These are phyloP conservation scores for Conoideocrella luteorostrata DNA, from an alignment of 2,329 filamentous ascomycete species.

Conservation along the genomic window DNA sequence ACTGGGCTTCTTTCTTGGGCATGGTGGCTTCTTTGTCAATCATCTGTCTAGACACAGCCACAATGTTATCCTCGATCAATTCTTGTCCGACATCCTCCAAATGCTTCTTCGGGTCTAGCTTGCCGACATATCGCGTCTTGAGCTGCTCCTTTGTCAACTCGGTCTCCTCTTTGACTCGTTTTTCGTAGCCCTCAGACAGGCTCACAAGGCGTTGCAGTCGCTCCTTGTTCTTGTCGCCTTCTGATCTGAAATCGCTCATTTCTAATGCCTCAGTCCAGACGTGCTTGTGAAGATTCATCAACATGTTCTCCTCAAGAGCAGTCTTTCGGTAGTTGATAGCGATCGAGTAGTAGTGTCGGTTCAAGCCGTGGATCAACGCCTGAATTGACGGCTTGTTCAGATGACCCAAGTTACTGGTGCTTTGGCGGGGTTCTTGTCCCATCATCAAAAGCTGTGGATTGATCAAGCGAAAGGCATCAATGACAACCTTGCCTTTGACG, in stretches of 20 bases:
- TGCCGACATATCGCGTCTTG: constrained; percentile 97
- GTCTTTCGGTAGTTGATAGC: constrained; percentile 98
- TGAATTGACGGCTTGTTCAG: constrained; percentile 99
- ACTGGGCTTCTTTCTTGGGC: constrained; percentile 59
- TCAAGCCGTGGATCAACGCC: constrained; percentile 94
- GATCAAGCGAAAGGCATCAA: constrained; percentile 97
- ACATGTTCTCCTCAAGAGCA: constrained; percentile 96
- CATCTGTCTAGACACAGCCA: constrained; percentile 97
- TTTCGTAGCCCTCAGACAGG: constrained; percentile 93
- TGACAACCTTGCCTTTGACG: constrained; percentile 98
- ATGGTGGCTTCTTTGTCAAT: constrained; percentile 98
- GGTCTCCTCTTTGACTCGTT: constrained; percentile 97
- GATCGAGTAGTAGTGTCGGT: constrained; percentile 99
- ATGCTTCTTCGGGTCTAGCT: constrained; percentile 99
- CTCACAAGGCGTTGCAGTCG: constrained; percentile 80
- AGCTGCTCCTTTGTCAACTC: constrained; percentile 95
- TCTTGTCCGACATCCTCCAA: constrained; percentile 94
- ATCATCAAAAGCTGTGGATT: constrained; percentile 97
- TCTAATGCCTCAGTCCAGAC: constrained; percentile 97
- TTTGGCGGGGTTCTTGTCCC: constrained; percentile 94
- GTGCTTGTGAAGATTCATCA: constrained; percentile 99
- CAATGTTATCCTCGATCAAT: constrained; percentile 98
- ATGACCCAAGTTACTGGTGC: constrained; percentile 94
- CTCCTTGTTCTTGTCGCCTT: constrained; percentile 81
- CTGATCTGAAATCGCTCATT: constrained; percentile 90